Percentiles rank a stretch among this genome's conserved stretches.
Evolutionary conservation across 2,329 filamentous ascomycete genomes (phyloP).

Genomic region (Colletotrichum sp.): DNA sequence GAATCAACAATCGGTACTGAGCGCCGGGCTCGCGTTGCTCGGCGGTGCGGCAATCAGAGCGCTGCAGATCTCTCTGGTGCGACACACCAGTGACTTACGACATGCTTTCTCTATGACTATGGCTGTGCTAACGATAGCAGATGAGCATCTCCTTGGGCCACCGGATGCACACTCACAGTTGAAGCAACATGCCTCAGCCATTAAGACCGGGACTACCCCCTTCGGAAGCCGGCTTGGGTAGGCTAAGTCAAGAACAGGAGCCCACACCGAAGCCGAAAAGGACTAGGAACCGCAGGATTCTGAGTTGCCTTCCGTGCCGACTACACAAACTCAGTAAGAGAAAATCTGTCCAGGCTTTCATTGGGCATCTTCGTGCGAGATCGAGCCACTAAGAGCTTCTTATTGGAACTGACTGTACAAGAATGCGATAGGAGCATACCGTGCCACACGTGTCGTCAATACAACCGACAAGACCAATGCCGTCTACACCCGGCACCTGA

Average conservation of each 20-base stretch:
- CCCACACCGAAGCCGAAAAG: neutral
- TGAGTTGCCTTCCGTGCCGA: slow-evolving; percentile 36
- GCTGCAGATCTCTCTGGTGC: neutral
- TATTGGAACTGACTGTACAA: neutral
- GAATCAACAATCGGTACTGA: neutral
- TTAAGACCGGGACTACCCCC: neutral
- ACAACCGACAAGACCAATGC: slow-evolving; percentile 33
- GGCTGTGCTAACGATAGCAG: neutral
- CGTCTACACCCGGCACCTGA: slow-evolving; percentile 29
- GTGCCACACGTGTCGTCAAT: slow-evolving; percentile 33
- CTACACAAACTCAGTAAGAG: slow-evolving; percentile 31
- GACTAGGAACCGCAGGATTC: neutral
- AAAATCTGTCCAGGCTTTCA: neutral
- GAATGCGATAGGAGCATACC: slow-evolving; percentile 34
- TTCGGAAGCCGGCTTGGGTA: neutral
- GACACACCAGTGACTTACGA: neutral
- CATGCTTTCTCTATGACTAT: neutral
- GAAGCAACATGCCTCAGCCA: neutral
- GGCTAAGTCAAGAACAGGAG: neutral
- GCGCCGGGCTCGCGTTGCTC: neutral
- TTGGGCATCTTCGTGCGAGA: neutral
- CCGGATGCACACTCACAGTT: neutral
- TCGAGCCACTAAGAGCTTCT: neutral
- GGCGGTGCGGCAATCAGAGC: neutral
- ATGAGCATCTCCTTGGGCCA: neutral